Evolutionary conservation across 2,329 filamentous ascomycete genomes (phyloP).

Genomic region (Clonostachys chloroleuca): DNA sequence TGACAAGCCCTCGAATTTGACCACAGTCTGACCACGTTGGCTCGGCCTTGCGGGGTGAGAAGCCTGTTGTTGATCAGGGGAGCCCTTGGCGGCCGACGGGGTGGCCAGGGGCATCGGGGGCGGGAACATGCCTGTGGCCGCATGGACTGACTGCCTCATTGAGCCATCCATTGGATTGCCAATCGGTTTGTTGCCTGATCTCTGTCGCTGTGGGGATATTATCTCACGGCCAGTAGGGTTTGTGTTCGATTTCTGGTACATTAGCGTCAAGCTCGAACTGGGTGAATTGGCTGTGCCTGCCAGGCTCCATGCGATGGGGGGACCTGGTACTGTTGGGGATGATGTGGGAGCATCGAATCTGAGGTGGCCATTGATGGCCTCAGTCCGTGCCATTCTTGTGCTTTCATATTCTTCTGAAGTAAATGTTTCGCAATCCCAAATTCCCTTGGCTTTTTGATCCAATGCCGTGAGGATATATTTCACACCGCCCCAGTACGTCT

Average conservation of each 20-base stretch:
- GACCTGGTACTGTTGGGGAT: constrained; percentile 39
- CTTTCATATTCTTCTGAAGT: constrained; percentile 74
- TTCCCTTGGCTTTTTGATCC: constrained; percentile 83
- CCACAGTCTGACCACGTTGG: constrained; percentile 3
- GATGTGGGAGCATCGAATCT: constrained; percentile 35
- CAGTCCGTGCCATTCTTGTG: constrained; percentile 42
- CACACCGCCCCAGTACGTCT: constrained; percentile 81
- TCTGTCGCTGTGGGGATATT: background rate
- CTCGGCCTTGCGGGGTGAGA: background rate
- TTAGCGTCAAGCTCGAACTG: constrained; percentile 75
- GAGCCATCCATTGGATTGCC: constrained; percentile 59
- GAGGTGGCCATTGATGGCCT: constrained; percentile 28
- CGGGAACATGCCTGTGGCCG: constrained; percentile 40
- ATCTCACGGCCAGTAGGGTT: background rate
- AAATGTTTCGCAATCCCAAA: constrained; percentile 70
- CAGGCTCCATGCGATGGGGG: constrained; percentile 76
- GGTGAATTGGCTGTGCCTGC: constrained; percentile 84
- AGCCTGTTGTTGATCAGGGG: constrained; percentile 22
- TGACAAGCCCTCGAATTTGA: constrained; percentile 19
- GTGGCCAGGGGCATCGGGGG: constrained; percentile 43
- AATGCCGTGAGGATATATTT: constrained; percentile 83
- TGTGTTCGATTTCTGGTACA: constrained; percentile 58
- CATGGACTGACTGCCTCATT: constrained; percentile 50
- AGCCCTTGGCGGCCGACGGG: constrained; percentile 41
- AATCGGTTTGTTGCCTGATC: constrained; percentile 41